These are phyloP conservation scores for Neoboletus brunneissimus DNA, from an alignment of 768 basidiomycete genomes.

Conservation along the genomic window DNA sequence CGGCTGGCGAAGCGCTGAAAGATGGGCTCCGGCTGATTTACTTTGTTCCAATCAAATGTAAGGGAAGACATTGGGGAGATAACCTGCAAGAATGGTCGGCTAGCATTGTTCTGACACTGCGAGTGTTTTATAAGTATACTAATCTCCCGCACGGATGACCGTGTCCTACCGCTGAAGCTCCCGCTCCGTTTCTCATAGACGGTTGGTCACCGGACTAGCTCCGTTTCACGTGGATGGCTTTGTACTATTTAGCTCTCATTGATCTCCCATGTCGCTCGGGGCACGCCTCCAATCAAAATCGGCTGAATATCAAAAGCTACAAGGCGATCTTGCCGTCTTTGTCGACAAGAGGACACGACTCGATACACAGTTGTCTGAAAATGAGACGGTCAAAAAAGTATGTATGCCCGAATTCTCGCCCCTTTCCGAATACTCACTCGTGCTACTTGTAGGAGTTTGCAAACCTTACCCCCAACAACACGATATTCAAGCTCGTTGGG, in stretches of 20 bases:
- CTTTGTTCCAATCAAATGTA: slow-evolving; percentile 54
- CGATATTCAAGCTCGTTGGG: slow-evolving; percentile 87
- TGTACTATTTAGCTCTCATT: slow-evolving; percentile 6
- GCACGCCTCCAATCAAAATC: slow-evolving; percentile 65
- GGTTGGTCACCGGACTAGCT: background rate
- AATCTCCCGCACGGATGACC: slow-evolving; percentile 7
- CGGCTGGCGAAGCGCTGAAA: slow-evolving; percentile 79
- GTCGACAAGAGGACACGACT: slow-evolving; percentile 83
- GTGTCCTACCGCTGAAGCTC: background rate
- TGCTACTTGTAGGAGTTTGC: slow-evolving; percentile 68
- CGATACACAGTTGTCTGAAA: slow-evolving; percentile 90
- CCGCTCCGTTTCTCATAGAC: background rate
- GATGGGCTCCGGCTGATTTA: slow-evolving; percentile 63
- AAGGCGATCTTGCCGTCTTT: slow-evolving; percentile 63
- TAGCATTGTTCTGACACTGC: background rate
- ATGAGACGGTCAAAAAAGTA: slow-evolving; percentile 89
- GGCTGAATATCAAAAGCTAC: slow-evolving; percentile 76
- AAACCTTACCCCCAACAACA: slow-evolving; percentile 67
- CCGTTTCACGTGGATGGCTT: slow-evolving; percentile 11
- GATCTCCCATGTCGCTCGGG: slow-evolving; percentile 50
- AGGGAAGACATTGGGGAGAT: slow-evolving; percentile 25
- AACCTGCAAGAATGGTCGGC: background rate
- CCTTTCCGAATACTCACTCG: background rate
- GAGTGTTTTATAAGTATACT: background rate
- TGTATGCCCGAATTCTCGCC: slow-evolving; percentile 3